phyloP scores from a whole-genome alignment of 352 stramenopile genomes.

The Thraustochytrium sp. region DNA sequence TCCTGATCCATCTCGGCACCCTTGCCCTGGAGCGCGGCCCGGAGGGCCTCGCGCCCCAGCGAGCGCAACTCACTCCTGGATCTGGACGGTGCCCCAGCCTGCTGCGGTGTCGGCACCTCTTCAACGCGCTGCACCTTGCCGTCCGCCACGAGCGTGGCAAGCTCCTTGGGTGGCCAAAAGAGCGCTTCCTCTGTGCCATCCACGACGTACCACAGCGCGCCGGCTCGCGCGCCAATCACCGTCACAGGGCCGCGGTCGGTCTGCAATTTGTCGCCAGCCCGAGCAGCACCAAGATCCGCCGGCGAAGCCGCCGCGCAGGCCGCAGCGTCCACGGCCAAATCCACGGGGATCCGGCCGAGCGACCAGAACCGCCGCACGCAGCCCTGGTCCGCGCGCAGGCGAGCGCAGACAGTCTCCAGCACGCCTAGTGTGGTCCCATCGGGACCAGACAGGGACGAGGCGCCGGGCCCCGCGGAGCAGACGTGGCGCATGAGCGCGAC shows the following conservation, averaged over 20 bases:
- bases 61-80: no score
- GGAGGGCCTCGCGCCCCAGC: no score
- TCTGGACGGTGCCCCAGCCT: no score
- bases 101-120: not conserved
- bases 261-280: not conserved
- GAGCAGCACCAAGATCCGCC: not conserved
- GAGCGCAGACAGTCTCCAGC: not conserved
- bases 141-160: not conserved
- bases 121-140: not conserved
- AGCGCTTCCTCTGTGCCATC: not conserved
- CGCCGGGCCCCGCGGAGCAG: no score
- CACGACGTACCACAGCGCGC: constrained; percentile 23
- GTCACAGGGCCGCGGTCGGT: not conserved
- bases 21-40: no score
- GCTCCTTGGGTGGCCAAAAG: not conserved
- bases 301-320: not conserved
- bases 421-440: no score
- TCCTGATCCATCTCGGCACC: not conserved
- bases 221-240: not conserved
- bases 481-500: not conserved
- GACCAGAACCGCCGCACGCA: not conserved
- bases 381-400: not conserved
- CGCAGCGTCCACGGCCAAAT: not conserved
- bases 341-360: not conserved
- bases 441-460: no score